These are phyloP conservation scores for Aspergillus novofumigatus DNA, from an alignment of 2,329 filamentous ascomycete genomes.

Conservation along the genomic window DNA sequence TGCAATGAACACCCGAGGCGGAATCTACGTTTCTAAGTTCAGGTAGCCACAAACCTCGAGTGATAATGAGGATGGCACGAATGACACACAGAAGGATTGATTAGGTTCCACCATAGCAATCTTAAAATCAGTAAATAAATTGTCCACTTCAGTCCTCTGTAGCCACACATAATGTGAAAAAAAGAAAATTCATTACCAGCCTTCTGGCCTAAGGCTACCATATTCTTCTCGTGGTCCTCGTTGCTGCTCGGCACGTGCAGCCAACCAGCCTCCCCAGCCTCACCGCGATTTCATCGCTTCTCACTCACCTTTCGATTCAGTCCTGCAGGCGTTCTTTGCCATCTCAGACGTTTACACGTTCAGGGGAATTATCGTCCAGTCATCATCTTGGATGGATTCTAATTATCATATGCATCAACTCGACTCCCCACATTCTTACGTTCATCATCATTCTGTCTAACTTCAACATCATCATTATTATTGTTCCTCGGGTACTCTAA, in stretches of 20 bases:
- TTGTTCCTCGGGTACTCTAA: neutral
- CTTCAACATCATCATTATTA: neutral
- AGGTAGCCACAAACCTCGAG: too few relatives aligned
- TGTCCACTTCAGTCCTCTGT: neutral
- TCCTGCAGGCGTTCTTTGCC: neutral
- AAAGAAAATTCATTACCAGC: neutral
- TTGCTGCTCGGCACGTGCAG: neutral
- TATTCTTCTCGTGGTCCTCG: neutral
- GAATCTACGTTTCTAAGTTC: neutral
- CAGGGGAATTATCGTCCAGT: neutral
- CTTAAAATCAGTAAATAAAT: too few relatives aligned
- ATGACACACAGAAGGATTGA: too few relatives aligned
- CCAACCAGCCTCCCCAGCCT: neutral
- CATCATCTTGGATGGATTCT: neutral
- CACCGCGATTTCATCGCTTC: neutral
- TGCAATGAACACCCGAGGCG: neutral
- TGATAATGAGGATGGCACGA: too few relatives aligned
- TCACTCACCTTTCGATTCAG: neutral
- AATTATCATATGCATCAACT: neutral
- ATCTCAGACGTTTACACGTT: neutral
- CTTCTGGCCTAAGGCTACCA: neutral
- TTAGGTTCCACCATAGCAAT: too few relatives aligned
- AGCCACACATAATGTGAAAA: too few relatives aligned
- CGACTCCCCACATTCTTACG: neutral
- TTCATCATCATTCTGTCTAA: neutral